Conservation (phyloP, 176 grass and related monocot species). For the Luzula sylvatica region DNA sequence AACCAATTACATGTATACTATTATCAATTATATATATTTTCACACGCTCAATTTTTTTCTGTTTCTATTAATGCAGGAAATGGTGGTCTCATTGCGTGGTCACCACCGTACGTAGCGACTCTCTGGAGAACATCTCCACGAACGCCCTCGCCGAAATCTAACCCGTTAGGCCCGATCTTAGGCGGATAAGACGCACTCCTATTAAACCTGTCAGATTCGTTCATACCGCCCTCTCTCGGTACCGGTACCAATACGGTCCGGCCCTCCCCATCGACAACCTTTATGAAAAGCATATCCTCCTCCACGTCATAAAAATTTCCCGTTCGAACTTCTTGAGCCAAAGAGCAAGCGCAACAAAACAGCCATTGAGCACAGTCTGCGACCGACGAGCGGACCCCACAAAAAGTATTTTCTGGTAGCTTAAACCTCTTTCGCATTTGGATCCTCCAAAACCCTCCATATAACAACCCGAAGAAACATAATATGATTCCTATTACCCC, state of each 20-base stretch:
- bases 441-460: slow-evolving; percentile 80
- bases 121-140: slow-evolving; percentile 1
- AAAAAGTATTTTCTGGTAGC: slow-evolving; percentile 27
- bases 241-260: slow-evolving; percentile 50
- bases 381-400: slow-evolving; percentile 25
- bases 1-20: no score
- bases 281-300: slow-evolving; percentile 37
- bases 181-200: slow-evolving; percentile 72
- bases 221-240: slow-evolving; percentile 41
- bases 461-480: slow-evolving; percentile 56
- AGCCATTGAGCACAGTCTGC: slow-evolving; percentile 69
- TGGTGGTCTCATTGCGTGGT: slow-evolving; percentile 49
- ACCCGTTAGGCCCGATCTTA: slow-evolving; percentile 23
- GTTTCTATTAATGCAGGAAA: slow-evolving; percentile 38
- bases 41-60: slow-evolving; percentile 10
- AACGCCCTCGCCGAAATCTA: neutral
- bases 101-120: slow-evolving; percentile 1
- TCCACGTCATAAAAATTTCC: slow-evolving; percentile 86
- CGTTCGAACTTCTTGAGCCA: slow-evolving; percentile 90
- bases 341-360: slow-evolving; percentile 76
- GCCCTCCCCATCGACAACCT: slow-evolving; percentile 31
- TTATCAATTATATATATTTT: neutral
- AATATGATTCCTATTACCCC: slow-evolving; percentile 41
- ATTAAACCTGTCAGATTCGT: neutral
- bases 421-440: slow-evolving; percentile 92